A percentile compares a stretch with the other conserved stretches of the same genome.
Evolutionary conservation across 2,329 filamentous ascomycete genomes (phyloP).

Genomic region (Plenodomus biglobosus): DNA sequence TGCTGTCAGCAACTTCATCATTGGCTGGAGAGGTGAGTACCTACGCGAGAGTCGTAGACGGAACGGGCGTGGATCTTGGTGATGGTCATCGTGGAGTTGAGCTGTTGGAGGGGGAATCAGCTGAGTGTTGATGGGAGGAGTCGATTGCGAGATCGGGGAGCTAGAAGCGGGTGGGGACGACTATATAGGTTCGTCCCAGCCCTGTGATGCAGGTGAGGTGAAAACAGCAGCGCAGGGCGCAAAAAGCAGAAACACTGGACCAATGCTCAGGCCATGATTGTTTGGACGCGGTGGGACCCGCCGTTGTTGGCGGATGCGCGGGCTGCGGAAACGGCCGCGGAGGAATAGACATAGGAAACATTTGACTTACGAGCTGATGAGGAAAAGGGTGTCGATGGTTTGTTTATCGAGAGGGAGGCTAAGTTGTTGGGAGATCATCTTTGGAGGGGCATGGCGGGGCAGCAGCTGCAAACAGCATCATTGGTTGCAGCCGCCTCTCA

Average conservation of each 20-base stretch:
- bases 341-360: slow-evolving; percentile 26
- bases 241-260: slow-evolving; percentile 36
- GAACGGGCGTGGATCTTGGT: slow-evolving; percentile 65
- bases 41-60: slow-evolving; percentile 87
- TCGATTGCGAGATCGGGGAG: slow-evolving; percentile 27
- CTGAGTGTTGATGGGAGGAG: slow-evolving; percentile 16
- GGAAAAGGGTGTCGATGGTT: slow-evolving; percentile 28
- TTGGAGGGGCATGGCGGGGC: slow-evolving; percentile 17
- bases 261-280: slow-evolving; percentile 22
- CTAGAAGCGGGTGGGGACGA: slow-evolving; percentile 11
- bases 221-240: slow-evolving; percentile 17
- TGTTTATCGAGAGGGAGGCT: slow-evolving; percentile 13
- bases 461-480: background rate
- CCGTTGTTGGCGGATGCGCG: slow-evolving; percentile 25
- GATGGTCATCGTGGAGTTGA: slow-evolving; percentile 68
- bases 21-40: slow-evolving; percentile 2
- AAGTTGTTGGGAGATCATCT: background rate
- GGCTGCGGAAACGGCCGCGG: slow-evolving; percentile 40
- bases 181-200: slow-evolving; percentile 26
- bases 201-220: slow-evolving; percentile 18
- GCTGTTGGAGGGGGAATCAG: slow-evolving; percentile 20
- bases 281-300: slow-evolving; percentile 20
- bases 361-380: slow-evolving; percentile 40
- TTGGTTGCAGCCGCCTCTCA: slow-evolving; percentile 10
- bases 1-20: slow-evolving; percentile 10